Percentiles rank a stretch among this genome's conserved stretches.
Conservation (phyloP, 495 filamentous ascomycete species). For the Aspergillus mulundensis region DNA sequence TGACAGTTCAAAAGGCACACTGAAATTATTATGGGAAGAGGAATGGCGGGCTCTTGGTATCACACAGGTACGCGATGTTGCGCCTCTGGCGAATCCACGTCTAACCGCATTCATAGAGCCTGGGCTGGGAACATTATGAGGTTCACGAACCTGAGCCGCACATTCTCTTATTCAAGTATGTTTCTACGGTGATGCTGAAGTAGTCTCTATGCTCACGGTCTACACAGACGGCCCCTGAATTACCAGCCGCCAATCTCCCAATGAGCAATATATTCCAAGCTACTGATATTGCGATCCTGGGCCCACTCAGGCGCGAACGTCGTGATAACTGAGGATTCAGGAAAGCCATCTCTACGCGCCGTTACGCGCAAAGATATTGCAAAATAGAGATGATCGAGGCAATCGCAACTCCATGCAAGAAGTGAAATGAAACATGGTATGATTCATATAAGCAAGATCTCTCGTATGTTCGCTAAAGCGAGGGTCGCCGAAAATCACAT, state of each 20-base stretch:
- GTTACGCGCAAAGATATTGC: slow-evolving; percentile 4
- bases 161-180: slow-evolving; percentile 96
- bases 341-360: background rate
- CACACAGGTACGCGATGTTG: slow-evolving; percentile 66
- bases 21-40: slow-evolving; percentile 97
- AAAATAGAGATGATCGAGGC: slow-evolving; percentile 10
- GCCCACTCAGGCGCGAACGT: background rate
- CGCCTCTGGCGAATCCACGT: background rate
- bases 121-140: slow-evolving; percentile 99
- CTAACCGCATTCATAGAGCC: slow-evolving; percentile 56
- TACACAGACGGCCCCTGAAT: slow-evolving; percentile 72
- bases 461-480: slow-evolving; percentile 13
- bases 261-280: slow-evolving; percentile 18
- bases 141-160: slow-evolving; percentile 98
- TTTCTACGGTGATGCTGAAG: background rate
- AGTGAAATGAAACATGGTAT: slow-evolving; percentile 33
- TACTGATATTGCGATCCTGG: background rate
- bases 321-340: background rate
- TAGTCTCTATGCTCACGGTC: background rate
- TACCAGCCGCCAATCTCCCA: slow-evolving; percentile 66
- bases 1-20: slow-evolving; percentile 79
- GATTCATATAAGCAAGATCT: slow-evolving; percentile 16
- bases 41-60: slow-evolving; percentile 97
- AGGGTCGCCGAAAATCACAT: slow-evolving; percentile 8
- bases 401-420: slow-evolving; percentile 27